Conservation (phyloP, 257 asterid genomes). For the Ballota nigra region DNA sequence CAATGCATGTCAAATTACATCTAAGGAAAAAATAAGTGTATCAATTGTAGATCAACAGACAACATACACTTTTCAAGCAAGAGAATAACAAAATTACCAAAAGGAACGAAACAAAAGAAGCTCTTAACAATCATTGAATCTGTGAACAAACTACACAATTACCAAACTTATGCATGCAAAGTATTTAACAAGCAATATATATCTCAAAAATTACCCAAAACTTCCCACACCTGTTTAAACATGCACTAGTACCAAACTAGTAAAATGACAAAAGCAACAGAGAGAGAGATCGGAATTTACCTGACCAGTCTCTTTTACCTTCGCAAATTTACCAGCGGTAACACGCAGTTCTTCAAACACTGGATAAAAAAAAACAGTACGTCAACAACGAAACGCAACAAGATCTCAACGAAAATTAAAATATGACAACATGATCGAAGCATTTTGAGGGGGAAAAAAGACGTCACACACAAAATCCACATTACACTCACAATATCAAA, state of each 20-base stretch:
- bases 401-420: constrained; percentile 7
- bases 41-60: background rate
- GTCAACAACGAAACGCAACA: background rate
- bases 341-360: constrained; percentile 9
- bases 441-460: background rate
- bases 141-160: background rate
- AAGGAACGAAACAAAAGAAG: background rate
- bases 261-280: background rate
- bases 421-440: background rate
- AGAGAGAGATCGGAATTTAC: background rate
- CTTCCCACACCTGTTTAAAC: constrained; percentile 10
- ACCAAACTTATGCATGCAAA: background rate
- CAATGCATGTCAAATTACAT: constrained; percentile 16
- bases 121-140: too few relatives aligned
- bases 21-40: background rate
- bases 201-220: constrained; percentile 5
- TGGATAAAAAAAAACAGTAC: constrained; percentile 12
- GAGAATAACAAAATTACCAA: background rate
- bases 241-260: constrained; percentile 7
- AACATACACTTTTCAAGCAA: background rate
- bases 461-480: background rate
- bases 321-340: background rate
- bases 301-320: constrained; percentile 17
- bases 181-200: background rate
- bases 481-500: background rate